phyloP scores from a whole-genome alignment of 1,284 basidiomycete genomes.

The Meira miltonrushii region DNA sequence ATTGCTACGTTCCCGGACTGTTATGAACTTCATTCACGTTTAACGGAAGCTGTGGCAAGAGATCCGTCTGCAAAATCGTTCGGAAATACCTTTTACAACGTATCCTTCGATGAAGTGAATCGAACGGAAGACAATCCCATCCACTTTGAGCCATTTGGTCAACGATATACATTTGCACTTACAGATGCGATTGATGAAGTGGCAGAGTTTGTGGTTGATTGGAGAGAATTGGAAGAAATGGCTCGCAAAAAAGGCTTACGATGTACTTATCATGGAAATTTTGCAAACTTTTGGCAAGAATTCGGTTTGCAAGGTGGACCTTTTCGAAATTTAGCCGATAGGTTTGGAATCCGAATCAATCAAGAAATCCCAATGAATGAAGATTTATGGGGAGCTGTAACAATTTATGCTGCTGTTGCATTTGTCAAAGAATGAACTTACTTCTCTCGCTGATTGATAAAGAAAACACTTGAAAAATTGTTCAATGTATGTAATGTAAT shows the following conservation, averaged over 20 bases:
- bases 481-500: too few species aligned
- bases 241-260: conserved; percentile 75
- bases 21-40: conserved; percentile 55
- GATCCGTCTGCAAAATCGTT: conserved; percentile 69
- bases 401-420: conserved; percentile 44
- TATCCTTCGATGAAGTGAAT: conserved; percentile 65
- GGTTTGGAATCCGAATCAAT: conserved; percentile 22
- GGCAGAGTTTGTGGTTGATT: conserved; percentile 90
- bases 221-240: conserved; percentile 83
- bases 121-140: conserved; percentile 53
- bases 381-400: conserved; percentile 47
- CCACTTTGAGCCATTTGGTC: conserved; percentile 64
- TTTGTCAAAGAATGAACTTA: conserved; percentile 28
- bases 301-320: conserved; percentile 15
- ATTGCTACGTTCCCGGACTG: conserved; percentile 84
- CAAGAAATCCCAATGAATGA: conserved; percentile 28
- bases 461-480: too few species aligned
- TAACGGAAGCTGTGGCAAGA: conserved; percentile 58
- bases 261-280: conserved; percentile 74
- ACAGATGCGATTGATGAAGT: conserved; percentile 86
- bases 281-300: conserved; percentile 54
- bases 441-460: background rate
- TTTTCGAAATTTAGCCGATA: conserved; percentile 30
- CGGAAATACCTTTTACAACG: conserved; percentile 82
- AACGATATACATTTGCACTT: conserved; percentile 89